Conservation (phyloP, 2,329 filamentous ascomycete species). For the Claviceps monticola region DNA sequence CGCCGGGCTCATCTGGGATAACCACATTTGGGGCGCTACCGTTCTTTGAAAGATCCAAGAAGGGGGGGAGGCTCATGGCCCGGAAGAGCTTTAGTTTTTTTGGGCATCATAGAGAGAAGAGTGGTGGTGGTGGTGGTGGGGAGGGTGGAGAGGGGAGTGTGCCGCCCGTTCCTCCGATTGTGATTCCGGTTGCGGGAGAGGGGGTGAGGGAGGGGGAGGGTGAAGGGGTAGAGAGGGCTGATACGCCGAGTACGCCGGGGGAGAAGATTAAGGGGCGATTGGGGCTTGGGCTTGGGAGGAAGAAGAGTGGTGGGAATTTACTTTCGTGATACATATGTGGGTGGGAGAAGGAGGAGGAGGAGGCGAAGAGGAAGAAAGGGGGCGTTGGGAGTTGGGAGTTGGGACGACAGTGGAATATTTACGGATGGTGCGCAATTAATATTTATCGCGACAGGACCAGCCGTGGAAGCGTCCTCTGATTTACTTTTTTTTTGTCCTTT, state of each 20-base stretch:
- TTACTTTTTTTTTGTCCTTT: no score
- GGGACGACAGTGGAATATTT: no score
- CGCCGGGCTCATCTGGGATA: not conserved
- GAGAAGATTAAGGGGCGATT: slow-evolving; percentile 49
- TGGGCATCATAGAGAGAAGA: slow-evolving; percentile 32
- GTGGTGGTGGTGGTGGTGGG: slow-evolving; percentile 7
- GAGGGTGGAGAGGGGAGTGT: no score
- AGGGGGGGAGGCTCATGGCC: slow-evolving; percentile 65
- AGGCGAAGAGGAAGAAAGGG: no score
- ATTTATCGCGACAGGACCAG: no score
- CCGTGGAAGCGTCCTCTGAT: no score
- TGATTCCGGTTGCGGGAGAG: no score
- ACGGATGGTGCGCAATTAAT: no score
- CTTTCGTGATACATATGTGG: slow-evolving; percentile 10
- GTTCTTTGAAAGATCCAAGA: slow-evolving; percentile 52
- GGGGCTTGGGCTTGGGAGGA: slow-evolving; percentile 51
- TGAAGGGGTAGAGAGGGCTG: slow-evolving; percentile 17
- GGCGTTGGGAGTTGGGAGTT: no score
- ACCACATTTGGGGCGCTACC: slow-evolving; percentile 24
- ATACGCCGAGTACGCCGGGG: slow-evolving; percentile 26
- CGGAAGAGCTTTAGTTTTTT: slow-evolving; percentile 60
- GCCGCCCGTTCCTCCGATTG: no score
- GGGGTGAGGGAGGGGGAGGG: no score
- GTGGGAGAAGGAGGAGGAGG: no score
- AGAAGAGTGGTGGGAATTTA: slow-evolving; percentile 46